A percentile compares a stretch with the other conserved stretches of the same genome.
These are phyloP conservation scores for Helotiales sp. DNA, from an alignment of 2,329 filamentous ascomycete species.

Conservation along the genomic window DNA sequence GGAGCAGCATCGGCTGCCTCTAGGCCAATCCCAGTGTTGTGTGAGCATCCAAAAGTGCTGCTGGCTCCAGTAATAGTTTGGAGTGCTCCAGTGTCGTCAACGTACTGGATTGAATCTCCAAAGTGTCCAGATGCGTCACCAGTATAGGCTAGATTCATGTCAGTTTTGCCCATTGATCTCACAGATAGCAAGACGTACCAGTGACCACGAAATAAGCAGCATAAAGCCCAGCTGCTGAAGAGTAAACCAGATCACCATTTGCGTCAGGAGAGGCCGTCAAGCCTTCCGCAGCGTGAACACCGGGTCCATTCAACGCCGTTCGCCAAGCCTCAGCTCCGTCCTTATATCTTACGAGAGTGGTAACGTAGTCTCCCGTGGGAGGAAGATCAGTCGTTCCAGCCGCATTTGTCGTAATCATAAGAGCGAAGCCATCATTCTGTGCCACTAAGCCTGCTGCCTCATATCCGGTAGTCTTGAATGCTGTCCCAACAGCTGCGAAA, in stretches of 20 bases:
- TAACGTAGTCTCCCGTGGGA: conserved; percentile 48
- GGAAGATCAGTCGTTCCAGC: conserved; percentile 51
- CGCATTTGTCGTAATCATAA: conserved; percentile 54
- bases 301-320: conserved; percentile 58
- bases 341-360: conserved; percentile 60
- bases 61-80: conserved; percentile 48
- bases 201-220: conserved; percentile 64
- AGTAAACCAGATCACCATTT: conserved; percentile 64
- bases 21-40: conserved; percentile 65
- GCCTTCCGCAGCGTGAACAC: conserved; percentile 42
- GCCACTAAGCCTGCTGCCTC: conserved; percentile 62
- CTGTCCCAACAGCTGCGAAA: conserved; percentile 52
- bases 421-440: conserved; percentile 62
- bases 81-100: conserved; percentile 48
- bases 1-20: conserved; percentile 58
- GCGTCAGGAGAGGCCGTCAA: conserved; percentile 55
- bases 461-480: conserved; percentile 53
- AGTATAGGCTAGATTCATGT: conserved; percentile 43
- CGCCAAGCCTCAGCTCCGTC: conserved; percentile 56
- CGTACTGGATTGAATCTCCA: conserved; percentile 56
- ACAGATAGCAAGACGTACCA: conserved; percentile 28
- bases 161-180: not conserved
- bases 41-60: conserved; percentile 60
- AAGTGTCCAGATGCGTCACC: conserved; percentile 56
- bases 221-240: conserved; percentile 53